Evolutionary conservation across 2,329 filamentous ascomycete genomes (phyloP), one percentile per base, ranked within the genome.

Genomic region (Aspergillus jensenii): DNA sequence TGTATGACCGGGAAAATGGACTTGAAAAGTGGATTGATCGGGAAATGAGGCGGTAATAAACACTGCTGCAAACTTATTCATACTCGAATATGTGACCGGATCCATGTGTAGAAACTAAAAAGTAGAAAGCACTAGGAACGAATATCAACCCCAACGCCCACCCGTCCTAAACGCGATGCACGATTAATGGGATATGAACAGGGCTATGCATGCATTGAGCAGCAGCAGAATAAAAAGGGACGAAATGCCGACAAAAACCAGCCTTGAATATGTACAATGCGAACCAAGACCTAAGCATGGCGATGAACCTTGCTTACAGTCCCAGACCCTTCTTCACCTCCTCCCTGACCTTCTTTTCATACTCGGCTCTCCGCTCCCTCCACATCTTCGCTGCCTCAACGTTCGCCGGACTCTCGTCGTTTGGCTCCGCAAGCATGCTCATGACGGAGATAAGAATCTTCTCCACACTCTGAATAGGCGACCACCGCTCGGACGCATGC

Each of bases 401-500:
- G 71, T 98, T 98, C 58, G 93, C 93, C 0, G 93, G 93, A 64
- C 90, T 95, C 82, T 98, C 93, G 72, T 98, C 93, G 76, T 98
- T 98, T 59, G 93, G 93, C 78, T 96, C 93, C 1, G 93, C 93
- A 46, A 98, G 85, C 93, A 98, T 98, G 77, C 91, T 96, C 89
- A 98, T 98, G 60, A 98, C 93, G 48, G 88, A 92, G 58, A 98
- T 92, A 66, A 98, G 82, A 66, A 98, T 98, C 82, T 97, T 98
- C 79, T 98, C 95, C 65, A 97, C 93, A 59, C 90, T 95, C 79
- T 98, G 95, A 62, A 98, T 96, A 12, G 93, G 93, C 27, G 90
- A 93, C 93, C 93, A 98, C 62, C 93, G 88, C 80, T 98, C 95
- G 1, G 90, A 92, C 7, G 95, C 93, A 68, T 93, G 90, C 77